Evolutionary conservation across 1,139 yeast genomes (phyloP), one percentile per base, ranked within the genome.

Genomic region (Lodderomyces theae): DNA sequence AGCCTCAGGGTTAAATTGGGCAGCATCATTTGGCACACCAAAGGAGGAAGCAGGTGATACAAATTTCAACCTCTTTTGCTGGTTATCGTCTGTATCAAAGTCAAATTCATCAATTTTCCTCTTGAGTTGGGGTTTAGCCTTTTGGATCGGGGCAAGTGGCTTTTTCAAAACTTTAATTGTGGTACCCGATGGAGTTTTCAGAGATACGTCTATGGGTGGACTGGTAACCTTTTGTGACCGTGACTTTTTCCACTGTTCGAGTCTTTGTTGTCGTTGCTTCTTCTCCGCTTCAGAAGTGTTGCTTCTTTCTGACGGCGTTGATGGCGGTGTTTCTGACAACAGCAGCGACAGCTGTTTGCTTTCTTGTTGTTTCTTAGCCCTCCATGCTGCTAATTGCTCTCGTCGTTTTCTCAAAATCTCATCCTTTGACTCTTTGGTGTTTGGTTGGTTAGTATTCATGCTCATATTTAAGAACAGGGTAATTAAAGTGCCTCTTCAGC

Each of bases 351-450:
- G 26, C 39, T 42, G 39, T 38, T 19, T 34, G 23, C 16, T 52
- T 48, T 55, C 61, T 37, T 59, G 61, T 37, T 60, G 59, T 42
- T 67, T 67, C 56, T 65, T 69, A 37, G 55, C 57, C 40, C 65
- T 64, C 74, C 73, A 70, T 30, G 66, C 63, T n/a, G 66, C 67
- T 35, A 69, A 51, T 46, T 64, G 65, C 46, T 69, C 72, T 37
- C 67, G 65, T 34, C 76, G 56, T 42, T 52, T 57, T 35, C 60
- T 51, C 15, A 66, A 54, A 48, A 69, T 69, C 35, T 68, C 74
- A 46, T 56, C 63, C 41, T 63, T 28, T 16, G 18, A 16, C 4
- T 35, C 38, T 30, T 60, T 46, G 33, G 42, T 37, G 42, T 45
- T 46, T 42, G 46, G 38, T 43, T 37, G 36, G 30, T 40, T 39